Base-by-base conservation (phyloP, 106 monocot genomes). In the Dendrobium chrysotoxum region DNA sequence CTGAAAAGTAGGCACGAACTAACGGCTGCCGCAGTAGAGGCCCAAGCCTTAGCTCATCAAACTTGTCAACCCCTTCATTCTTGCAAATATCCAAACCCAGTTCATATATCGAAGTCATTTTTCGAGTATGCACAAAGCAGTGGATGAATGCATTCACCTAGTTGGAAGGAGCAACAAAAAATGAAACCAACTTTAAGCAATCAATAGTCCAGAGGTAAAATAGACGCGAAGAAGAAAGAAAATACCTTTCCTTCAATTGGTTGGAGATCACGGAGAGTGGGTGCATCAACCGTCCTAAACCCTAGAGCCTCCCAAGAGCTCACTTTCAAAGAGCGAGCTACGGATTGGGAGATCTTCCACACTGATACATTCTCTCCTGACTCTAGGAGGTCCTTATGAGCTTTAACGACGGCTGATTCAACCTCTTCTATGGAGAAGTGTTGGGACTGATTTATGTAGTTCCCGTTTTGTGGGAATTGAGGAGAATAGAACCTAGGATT, bases 141-240 rank as follows among this genome's bases (percentile, higher is more conserved):
- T 81, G 85, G 40, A 85, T 85, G 25, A 85, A 85, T 4, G 81
- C 70, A 39, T 85, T 85, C 35, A 85, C 78, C 85, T 85, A 45
- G 57, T 44, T 4, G 53, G 23, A 40, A 79, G 21, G n/a, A 35
- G 18, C 18, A 80, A 28, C 8, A 18, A 54, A 30, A 53, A 15
- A 7, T 31, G 0, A 12, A 12, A 26, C 35, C 35, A 35, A 35
- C 35, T 35, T n/a, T 64, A 23, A 54, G 26, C 9, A 79, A 53
- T 17, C 39, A 40, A 64, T 20, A 55, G 20, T 40, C 35, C 35
- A 35, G 35, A 35, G 35, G 35, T 35, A 35, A 35, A 35, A 35
- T 54, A 26, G 13, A 20, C 5, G 26, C 17, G 10, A 76, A 2
- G 9, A 53, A 30, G 17, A 20, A 53, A 35, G 35, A 35, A 35